Conservation (phyloP, 495 filamentous ascomycete species). For the Polyplosphaeria fusca region DNA sequence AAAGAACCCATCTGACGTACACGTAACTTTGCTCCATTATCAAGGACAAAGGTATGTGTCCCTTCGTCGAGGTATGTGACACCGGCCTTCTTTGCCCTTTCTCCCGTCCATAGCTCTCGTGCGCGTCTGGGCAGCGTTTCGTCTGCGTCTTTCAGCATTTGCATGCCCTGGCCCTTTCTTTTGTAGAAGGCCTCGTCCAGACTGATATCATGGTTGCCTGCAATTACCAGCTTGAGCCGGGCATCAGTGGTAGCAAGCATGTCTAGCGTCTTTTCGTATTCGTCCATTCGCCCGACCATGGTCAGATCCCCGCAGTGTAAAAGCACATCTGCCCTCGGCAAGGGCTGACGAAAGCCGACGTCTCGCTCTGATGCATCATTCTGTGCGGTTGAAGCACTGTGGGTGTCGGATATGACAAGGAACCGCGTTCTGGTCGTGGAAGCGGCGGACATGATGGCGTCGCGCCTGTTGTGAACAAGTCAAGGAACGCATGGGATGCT, state of each 20-base stretch:
- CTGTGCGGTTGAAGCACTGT: conserved; percentile 11
- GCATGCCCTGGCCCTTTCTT: conserved; percentile 21
- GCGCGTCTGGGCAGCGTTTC: conserved; percentile 23
- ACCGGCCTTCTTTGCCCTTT: conserved; percentile 48
- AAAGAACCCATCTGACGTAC: conserved; percentile 26
- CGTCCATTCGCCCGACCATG: conserved; percentile 52
- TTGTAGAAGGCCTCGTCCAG: conserved; percentile 58
- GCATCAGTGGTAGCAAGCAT: conserved; percentile 58
- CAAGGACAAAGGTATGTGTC: conserved; percentile 51
- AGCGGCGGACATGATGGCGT: conserved; percentile 8
- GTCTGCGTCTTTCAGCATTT: conserved; percentile 23
- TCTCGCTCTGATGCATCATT: conserved; percentile 6
- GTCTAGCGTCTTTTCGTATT: conserved; percentile 53
- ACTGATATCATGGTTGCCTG: conserved; percentile 76
- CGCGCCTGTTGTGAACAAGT: too few relatives aligned
- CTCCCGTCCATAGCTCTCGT: conserved; percentile 48
- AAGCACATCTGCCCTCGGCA: conserved; percentile 58
- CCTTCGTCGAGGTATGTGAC: conserved; percentile 70
- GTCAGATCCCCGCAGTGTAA: conserved; percentile 77
- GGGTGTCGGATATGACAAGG: conserved; percentile 42
- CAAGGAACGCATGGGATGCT: too few relatives aligned
- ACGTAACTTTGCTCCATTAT: conserved; percentile 57
- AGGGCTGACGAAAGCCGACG: conserved; percentile 36
- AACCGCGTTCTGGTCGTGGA: conserved; percentile 32
- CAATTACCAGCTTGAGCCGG: conserved; percentile 72